phyloP scores from a whole-genome alignment of 176 grass and related monocot genomes.

The Oryza rufipogon region DNA sequence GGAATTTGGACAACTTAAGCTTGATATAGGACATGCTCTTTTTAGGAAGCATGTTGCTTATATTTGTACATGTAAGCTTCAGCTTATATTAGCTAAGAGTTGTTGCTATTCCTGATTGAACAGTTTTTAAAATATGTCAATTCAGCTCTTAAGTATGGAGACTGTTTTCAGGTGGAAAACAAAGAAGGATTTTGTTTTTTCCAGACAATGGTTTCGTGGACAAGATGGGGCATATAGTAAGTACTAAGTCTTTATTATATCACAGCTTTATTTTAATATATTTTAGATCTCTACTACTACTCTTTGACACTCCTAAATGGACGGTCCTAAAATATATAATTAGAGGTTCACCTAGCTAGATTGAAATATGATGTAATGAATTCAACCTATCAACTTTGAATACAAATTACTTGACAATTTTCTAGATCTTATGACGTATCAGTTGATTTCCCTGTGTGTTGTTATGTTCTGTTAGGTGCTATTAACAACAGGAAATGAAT shows the following conservation, averaged over 20 bases:
- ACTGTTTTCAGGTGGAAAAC: constrained; percentile 76
- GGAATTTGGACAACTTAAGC: constrained; percentile 26
- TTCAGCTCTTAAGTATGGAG: constrained; percentile 16
- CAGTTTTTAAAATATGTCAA: constrained; percentile 33
- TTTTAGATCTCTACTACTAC: not conserved
- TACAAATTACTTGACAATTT: not conserved
- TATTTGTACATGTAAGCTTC: not conserved
- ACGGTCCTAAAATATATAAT: constrained; percentile 12
- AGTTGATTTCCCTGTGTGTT: not conserved
- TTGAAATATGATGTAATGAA: not conserved
- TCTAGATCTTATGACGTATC: not conserved
- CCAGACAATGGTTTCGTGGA: constrained; percentile 82
- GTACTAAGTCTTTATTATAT: constrained; percentile 28
- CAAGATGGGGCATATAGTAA: constrained; percentile 97
- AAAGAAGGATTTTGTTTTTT: constrained; percentile 94
- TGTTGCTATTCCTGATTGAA: not conserved
- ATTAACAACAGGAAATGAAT: not conserved
- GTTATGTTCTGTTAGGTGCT: not conserved
- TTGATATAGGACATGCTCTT: not conserved
- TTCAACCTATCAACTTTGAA: constrained; percentile 24
- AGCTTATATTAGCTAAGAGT: constrained; percentile 21
- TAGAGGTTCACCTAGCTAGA: constrained; percentile 23
- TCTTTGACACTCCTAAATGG: not conserved
- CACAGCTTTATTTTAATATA: not conserved
- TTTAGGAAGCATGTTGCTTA: constrained; percentile 24